Conservation (phyloP, 768 basidiomycete genomes). For the Cyathus striatus region DNA sequence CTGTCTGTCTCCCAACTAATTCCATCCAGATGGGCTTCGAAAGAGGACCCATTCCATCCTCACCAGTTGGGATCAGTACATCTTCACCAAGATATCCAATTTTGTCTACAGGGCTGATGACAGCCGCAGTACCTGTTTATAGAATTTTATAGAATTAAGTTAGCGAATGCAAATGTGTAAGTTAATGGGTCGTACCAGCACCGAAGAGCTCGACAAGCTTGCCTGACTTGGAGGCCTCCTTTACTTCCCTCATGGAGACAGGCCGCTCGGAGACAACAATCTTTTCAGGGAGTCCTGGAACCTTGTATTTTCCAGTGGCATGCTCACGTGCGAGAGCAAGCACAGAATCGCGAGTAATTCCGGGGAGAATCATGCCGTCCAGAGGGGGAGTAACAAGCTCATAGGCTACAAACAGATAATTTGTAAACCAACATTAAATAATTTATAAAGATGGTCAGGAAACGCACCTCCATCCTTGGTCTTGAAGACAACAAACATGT, state of each 20-base stretch:
- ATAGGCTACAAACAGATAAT: constrained; percentile 43
- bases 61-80: constrained; percentile 56
- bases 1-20: constrained; percentile 79
- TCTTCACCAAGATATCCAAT: constrained; percentile 72
- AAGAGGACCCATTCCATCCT: constrained; percentile 77
- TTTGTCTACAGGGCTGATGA: constrained; percentile 65
- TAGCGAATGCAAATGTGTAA: neutral
- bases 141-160: neutral
- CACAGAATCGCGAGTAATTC: constrained; percentile 86
- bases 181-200: constrained; percentile 44
- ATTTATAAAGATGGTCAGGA: neutral
- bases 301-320: constrained; percentile 32
- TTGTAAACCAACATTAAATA: neutral
- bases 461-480: constrained; percentile 56
- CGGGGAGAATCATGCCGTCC: constrained; percentile 89
- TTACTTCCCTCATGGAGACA: constrained; percentile 74
- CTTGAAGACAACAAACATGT: constrained; percentile 80
- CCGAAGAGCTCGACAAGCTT: constrained; percentile 79
- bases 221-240: constrained; percentile 51
- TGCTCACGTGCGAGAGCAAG: constrained; percentile 68
- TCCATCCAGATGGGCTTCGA: constrained; percentile 66
- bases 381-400: constrained; percentile 88
- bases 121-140: constrained; percentile 63
- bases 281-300: constrained; percentile 49
- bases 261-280: constrained; percentile 62